phyloP scores from a whole-genome alignment of 176 grass and related monocot genomes.

The Pharus latifolius region DNA sequence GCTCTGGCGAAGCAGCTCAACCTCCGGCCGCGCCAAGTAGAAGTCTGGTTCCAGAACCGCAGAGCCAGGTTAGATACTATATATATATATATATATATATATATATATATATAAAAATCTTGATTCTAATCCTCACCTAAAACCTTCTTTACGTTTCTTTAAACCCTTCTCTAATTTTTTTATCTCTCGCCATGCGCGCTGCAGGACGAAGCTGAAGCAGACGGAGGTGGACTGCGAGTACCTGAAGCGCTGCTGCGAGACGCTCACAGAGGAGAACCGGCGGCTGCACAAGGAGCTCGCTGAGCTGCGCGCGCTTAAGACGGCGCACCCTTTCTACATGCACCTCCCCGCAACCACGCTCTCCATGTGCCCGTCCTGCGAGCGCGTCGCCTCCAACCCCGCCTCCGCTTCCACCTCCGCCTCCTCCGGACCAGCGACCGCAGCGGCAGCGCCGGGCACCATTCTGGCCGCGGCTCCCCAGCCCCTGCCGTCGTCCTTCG shows the following conservation, averaged over 20 bases:
- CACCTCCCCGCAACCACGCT: slow-evolving; percentile 82
- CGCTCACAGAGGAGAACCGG: slow-evolving; percentile 78
- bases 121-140: neutral
- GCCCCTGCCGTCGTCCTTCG: slow-evolving; percentile 46
- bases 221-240: slow-evolving; percentile 85
- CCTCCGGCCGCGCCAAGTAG: slow-evolving; percentile 58
- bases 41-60: slow-evolving; percentile 80
- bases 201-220: slow-evolving; percentile 93
- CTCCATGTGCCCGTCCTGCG: slow-evolving; percentile 95
- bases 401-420: neutral
- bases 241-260: slow-evolving; percentile 82
- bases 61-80: slow-evolving; percentile 74
- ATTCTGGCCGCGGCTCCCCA: neutral
- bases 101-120: neutral
- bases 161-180: neutral
- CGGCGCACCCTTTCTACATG: slow-evolving; percentile 65
- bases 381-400: slow-evolving; percentile 50
- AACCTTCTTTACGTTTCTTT: too few species aligned
- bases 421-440: neutral
- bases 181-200: neutral
- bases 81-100: neutral
- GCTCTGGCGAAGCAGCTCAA: slow-evolving; percentile 52
- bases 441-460: neutral
- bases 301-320: slow-evolving; percentile 68
- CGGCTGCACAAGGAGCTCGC: slow-evolving; percentile 82